Conservation (phyloP, 768 basidiomycete species). For the Gymnopilus junonius region DNA sequence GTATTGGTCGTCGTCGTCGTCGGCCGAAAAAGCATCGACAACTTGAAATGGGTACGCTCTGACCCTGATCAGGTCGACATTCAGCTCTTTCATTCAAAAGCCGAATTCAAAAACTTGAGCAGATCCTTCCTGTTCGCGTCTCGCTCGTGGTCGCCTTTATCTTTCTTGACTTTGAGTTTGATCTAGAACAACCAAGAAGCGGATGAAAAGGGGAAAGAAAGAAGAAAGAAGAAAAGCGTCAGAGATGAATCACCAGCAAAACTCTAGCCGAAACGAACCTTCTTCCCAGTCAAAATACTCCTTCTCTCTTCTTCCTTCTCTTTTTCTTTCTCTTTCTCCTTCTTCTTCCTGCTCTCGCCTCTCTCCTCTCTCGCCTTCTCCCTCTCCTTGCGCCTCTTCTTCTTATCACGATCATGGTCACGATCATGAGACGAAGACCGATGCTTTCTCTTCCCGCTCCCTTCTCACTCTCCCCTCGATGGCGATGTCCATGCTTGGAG, state of each 20-base stretch:
- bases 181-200: constrained; percentile 42
- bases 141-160: constrained; percentile 56
- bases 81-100: constrained; percentile 36
- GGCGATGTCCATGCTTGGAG: constrained; percentile 1
- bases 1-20: too few species aligned
- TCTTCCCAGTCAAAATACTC: constrained; percentile 65
- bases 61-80: too few species aligned
- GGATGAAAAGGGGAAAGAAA: constrained; percentile 6
- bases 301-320: constrained; percentile 50
- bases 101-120: constrained; percentile 59
- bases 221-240: background rate
- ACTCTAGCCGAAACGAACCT: constrained; percentile 36
- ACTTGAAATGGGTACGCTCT: too few species aligned
- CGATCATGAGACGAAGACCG: constrained; percentile 22
- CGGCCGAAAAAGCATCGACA: too few species aligned
- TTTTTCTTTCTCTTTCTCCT: constrained; percentile 36
- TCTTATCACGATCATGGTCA: constrained; percentile 22
- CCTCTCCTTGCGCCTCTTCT: constrained; percentile 34
- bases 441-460: constrained; percentile 33
- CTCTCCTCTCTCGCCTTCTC: constrained; percentile 36
- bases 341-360: constrained; percentile 38
- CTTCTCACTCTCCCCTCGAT: constrained; percentile 12
- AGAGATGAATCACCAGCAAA: background rate
- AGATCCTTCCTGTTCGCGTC: constrained; percentile 60
- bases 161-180: constrained; percentile 66